phyloP scores from a whole-genome alignment of 139 green algal species.

The Yamagishiella unicocca region DNA sequence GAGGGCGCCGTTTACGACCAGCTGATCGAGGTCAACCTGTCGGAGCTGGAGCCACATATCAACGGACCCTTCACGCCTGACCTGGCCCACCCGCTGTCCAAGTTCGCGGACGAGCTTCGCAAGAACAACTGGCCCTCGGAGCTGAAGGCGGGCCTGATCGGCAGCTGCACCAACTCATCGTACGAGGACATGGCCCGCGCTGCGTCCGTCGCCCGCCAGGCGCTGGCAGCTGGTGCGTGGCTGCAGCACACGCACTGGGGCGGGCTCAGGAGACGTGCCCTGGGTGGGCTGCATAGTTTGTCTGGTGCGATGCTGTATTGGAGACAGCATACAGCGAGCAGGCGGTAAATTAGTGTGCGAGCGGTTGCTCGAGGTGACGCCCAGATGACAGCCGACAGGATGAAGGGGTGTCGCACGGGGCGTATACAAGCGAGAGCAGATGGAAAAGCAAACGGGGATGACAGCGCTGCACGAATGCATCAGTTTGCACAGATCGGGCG shows the following conservation, averaged over 20 bases:
- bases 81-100: conserved; percentile 85
- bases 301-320: too few species aligned
- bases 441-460: too few species aligned
- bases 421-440: too few species aligned
- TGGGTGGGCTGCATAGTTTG: too few species aligned
- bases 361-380: too few species aligned
- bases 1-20: conserved; percentile 91
- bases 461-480: too few species aligned
- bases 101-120: conserved; percentile 84
- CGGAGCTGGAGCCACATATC: conserved; percentile 93
- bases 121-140: conserved; percentile 86
- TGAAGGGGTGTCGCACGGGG: too few species aligned
- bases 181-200: conserved; percentile 97
- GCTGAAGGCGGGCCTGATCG: conserved; percentile 91
- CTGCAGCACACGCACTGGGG: not conserved
- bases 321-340: too few species aligned
- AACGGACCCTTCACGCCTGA: conserved; percentile 97
- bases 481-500: too few species aligned
- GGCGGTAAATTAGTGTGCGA: too few species aligned
- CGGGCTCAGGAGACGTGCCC: too few species aligned
- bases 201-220: conserved; percentile 85
- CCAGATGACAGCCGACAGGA: too few species aligned
- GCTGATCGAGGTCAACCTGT: conserved; percentile 96
- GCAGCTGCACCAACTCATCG: conserved; percentile 93
- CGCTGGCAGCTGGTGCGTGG: conserved; percentile 66